A percentile compares a stretch with the other conserved stretches of the same genome.
phyloP scores from a whole-genome alignment of 177 flowering plant species.

The Telopea speciosissima region DNA sequence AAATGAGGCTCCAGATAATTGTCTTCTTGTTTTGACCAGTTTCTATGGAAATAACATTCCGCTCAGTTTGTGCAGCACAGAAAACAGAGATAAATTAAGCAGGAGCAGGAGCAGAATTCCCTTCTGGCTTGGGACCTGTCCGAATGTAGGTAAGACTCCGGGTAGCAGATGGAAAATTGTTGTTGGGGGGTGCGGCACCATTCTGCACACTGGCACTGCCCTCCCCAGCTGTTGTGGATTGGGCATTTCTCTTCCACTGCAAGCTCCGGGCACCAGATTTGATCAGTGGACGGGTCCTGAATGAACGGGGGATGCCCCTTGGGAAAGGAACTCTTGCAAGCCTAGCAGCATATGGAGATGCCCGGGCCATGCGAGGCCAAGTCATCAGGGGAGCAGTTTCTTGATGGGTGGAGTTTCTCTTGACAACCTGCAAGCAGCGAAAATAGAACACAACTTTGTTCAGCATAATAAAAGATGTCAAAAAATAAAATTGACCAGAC shows the following conservation, averaged over 20 bases:
- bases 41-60: not conserved
- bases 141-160: constrained; percentile 72
- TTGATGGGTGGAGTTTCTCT: constrained; percentile 41
- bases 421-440: constrained; percentile 43
- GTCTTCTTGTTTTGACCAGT: not conserved
- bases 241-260: constrained; percentile 85
- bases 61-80: not conserved
- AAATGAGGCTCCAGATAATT: too few species aligned
- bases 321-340: constrained; percentile 45
- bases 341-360: constrained; percentile 52
- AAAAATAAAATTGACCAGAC: not conserved
- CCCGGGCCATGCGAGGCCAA: constrained; percentile 55
- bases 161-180: constrained; percentile 21
- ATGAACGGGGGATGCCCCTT: constrained; percentile 44
- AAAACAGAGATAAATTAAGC: constrained; percentile 15
- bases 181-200: constrained; percentile 20
- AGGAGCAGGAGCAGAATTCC: constrained; percentile 14
- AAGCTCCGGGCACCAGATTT: constrained; percentile 66
- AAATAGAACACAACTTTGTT: not conserved
- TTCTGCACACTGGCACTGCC: constrained; percentile 10
- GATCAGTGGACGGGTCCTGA: constrained; percentile 40
- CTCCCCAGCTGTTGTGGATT: constrained; percentile 18
- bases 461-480: not conserved
- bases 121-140: constrained; percentile 44
- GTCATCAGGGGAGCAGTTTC: constrained; percentile 39